These are phyloP conservation scores for Botrytis paeoniae DNA, from an alignment of 2,329 filamentous ascomycete genomes.

Conservation along the genomic window DNA sequence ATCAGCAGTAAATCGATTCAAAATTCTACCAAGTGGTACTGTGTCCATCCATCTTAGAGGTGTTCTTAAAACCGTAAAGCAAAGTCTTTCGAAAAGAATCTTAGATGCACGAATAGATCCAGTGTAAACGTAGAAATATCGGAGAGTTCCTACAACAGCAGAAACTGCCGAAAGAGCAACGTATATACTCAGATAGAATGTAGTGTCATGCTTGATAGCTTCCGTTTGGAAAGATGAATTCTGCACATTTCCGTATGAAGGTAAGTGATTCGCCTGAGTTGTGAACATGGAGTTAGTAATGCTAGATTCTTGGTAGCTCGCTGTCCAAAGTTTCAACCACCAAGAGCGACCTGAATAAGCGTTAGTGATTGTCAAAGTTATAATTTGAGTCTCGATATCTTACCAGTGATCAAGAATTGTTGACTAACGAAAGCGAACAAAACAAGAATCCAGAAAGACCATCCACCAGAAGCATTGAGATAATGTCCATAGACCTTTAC, in stretches of 20 bases:
- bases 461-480: slow-evolving; percentile 62
- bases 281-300: slow-evolving; percentile 40
- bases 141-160: slow-evolving; percentile 57
- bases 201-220: slow-evolving; percentile 38
- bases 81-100: slow-evolving; percentile 63
- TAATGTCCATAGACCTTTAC: slow-evolving; percentile 66
- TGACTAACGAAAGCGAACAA: slow-evolving; percentile 53
- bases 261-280: slow-evolving; percentile 36
- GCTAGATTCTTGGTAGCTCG: slow-evolving; percentile 40
- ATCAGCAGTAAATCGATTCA: slow-evolving; percentile 77
- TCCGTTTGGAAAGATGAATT: slow-evolving; percentile 11
- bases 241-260: slow-evolving; percentile 5
- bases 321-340: slow-evolving; percentile 65
- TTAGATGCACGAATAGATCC: slow-evolving; percentile 69
- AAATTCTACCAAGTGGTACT: slow-evolving; percentile 69
- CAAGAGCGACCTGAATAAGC: slow-evolving; percentile 49
- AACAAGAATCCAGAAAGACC: slow-evolving; percentile 56
- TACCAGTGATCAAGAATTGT: slow-evolving; percentile 54
- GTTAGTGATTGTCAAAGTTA: too few relatives aligned
- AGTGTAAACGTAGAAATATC: slow-evolving; percentile 61
- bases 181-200: slow-evolving; percentile 68
- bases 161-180: slow-evolving; percentile 55
- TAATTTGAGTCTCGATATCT: too few relatives aligned
- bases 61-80: slow-evolving; percentile 65
- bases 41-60: slow-evolving; percentile 80